phyloP scores from a whole-genome alignment of 305 asterid genomes.

The Vinca major region DNA sequence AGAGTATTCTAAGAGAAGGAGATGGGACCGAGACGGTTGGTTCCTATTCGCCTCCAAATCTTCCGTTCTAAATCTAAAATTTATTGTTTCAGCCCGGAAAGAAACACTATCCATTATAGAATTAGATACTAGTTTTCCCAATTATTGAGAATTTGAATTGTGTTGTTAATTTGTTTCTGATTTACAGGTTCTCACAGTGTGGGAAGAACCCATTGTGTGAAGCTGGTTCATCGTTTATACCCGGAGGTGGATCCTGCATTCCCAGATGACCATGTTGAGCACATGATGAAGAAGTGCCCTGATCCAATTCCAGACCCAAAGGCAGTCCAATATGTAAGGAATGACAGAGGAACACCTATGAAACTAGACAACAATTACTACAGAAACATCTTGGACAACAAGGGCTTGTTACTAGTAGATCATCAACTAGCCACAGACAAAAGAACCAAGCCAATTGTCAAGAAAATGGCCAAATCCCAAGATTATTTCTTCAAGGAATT shows the following conservation, averaged over 20 bases:
- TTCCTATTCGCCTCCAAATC: too few relatives aligned
- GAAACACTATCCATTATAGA: too few relatives aligned
- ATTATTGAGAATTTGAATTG: background rate
- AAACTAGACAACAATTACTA: slow-evolving; percentile 86
- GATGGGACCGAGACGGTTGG: too few relatives aligned
- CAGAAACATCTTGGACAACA: slow-evolving; percentile 79
- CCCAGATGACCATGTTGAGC: slow-evolving; percentile 71
- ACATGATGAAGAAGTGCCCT: slow-evolving; percentile 94
- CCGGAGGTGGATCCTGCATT: slow-evolving; percentile 89
- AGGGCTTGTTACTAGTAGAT: slow-evolving; percentile 74
- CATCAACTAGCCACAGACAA: slow-evolving; percentile 72
- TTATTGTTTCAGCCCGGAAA: too few relatives aligned
- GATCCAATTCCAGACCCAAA: slow-evolving; percentile 94
- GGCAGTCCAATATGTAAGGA: slow-evolving; percentile 95
- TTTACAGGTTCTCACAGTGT: slow-evolving; percentile 84
- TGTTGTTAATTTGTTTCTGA: background rate
- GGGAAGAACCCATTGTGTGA: slow-evolving; percentile 90
- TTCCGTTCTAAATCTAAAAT: too few relatives aligned
- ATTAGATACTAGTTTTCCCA: too few relatives aligned
- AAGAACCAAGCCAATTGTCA: slow-evolving; percentile 73
- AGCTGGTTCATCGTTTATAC: slow-evolving; percentile 88
- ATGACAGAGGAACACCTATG: slow-evolving; percentile 97
- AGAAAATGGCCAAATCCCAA: slow-evolving; percentile 90
- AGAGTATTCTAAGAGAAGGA: too few relatives aligned
- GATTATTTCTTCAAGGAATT: slow-evolving; percentile 74